Conservation (phyloP, 768 basidiomycete species). For the Termitomyces sp. region DNA sequence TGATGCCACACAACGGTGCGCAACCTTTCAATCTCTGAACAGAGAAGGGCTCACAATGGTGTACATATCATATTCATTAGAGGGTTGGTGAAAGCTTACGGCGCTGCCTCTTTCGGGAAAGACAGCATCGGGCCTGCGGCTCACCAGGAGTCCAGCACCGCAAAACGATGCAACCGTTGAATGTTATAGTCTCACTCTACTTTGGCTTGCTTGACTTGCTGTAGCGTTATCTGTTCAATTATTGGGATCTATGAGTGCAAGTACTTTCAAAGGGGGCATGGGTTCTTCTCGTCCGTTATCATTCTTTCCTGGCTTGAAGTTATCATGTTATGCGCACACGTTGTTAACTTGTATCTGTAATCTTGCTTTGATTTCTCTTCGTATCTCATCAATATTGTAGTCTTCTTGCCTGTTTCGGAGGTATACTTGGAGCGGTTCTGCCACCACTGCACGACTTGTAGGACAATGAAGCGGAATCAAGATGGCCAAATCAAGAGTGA, state of each 20-base stretch:
- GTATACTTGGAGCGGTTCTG: too few relatives aligned
- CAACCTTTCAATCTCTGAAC: neutral
- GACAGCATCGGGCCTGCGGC: conserved; percentile 2
- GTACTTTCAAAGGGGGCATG: neutral
- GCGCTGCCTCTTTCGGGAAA: conserved; percentile 38
- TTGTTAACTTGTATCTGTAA: neutral
- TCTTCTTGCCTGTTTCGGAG: neutral
- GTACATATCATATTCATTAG: conserved; percentile 21
- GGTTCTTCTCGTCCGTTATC: neutral
- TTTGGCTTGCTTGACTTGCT: too few relatives aligned
- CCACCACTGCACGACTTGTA: too few relatives aligned
- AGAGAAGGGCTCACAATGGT: neutral
- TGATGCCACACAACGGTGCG: conserved; percentile 69
- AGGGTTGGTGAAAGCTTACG: conserved; percentile 47
- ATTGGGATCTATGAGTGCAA: neutral
- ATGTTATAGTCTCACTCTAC: too few relatives aligned
- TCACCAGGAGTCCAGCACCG: neutral
- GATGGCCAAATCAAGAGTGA: too few relatives aligned
- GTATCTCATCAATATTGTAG: neutral
- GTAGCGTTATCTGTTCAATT: too few relatives aligned
- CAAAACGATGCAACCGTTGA: neutral
- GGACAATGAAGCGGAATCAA: too few relatives aligned
- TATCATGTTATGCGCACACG: neutral
- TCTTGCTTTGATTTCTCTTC: neutral
- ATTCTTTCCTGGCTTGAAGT: neutral